Base-by-base conservation (phyloP, 352 stramenopile genomes). In the Phytophthora fragariaefolia region DNA sequence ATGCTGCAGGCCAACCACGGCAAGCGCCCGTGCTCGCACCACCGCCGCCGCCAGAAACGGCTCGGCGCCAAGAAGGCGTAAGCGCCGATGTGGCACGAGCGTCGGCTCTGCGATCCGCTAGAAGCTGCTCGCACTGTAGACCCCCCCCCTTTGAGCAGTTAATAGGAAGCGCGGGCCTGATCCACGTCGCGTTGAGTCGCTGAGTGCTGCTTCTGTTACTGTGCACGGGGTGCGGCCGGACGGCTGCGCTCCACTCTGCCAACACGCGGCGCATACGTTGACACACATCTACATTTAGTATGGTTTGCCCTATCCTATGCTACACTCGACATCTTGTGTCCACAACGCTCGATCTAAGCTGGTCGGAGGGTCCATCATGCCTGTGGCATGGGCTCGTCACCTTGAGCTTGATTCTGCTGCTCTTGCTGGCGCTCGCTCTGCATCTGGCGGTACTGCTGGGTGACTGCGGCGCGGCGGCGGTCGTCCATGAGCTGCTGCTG, bases 401-500 rank as follows among this genome's bases (percentile, higher is more conserved):
- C 74, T 57, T 76, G 69, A 54, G 52, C 58, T 65, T 71, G 69
- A 4, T 28, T 69, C 45, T 76, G 58, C 47, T 79, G 61, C 56
- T 80, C 63, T 23, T 76, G 71, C n/a, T 74, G 63, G 20, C 73
- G 68, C 38, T 80, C 82, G 43, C 66, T 88, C 66, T 94, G 84
- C 80, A 93, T 84, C 63, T 95, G 85, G 2, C 85, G 85, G 30
- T 96, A 96, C 70, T 96, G 87, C 59, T 96, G 84, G 18, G 88
- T 96, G 18, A 96, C 88, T 13, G 88, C 88, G 15, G 86, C 86
- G 40, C 96, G 91, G 51, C 97, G 92, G 8, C 97, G 89, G 73
- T 99, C 97, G 75, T 99, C 97, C 94, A 99, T 99, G 52, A 97
- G 92, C 78, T 98, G 94, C 82, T 99, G 97, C 83, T 99, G 97